Conservation (phyloP, 768 basidiomycete genomes). For the Gymnopilus dilepis region DNA sequence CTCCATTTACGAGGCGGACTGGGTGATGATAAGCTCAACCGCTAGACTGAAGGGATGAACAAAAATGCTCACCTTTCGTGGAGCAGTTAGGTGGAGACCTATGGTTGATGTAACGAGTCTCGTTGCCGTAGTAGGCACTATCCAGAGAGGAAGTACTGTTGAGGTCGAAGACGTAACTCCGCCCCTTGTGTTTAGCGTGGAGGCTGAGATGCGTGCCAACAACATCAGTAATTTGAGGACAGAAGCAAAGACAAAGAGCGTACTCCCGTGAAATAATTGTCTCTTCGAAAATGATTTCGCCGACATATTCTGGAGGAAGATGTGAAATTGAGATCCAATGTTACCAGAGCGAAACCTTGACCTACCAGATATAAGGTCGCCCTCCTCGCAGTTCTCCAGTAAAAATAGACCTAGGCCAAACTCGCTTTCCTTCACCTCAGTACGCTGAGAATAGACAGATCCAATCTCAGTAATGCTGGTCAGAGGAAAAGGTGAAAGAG, state of each 20-base stretch:
- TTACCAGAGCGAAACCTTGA: neutral
- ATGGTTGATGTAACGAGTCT: constrained; percentile 75
- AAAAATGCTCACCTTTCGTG: constrained; percentile 42
- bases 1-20: constrained; percentile 69
- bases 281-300: constrained; percentile 59
- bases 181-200: constrained; percentile 49
- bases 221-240: neutral
- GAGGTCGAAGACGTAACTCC: constrained; percentile 69
- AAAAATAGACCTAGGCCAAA: constrained; percentile 65
- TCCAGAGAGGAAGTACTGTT: constrained; percentile 57
- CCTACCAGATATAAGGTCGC: constrained; percentile 56
- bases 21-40: neutral
- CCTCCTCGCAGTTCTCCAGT: constrained; percentile 44
- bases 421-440: constrained; percentile 46
- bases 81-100: constrained; percentile 43
- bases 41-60: neutral
- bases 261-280: constrained; percentile 60
- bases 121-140: constrained; percentile 59
- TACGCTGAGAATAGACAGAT: constrained; percentile 33
- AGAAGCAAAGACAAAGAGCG: constrained; percentile 25
- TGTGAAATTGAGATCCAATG: neutral
- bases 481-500: neutral
- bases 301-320: constrained; percentile 60
- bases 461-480: neutral
- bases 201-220: constrained; percentile 27